Base-by-base conservation (phyloP, 768 basidiomycete genomes). In the Coprinopsis marcescibilis region DNA sequence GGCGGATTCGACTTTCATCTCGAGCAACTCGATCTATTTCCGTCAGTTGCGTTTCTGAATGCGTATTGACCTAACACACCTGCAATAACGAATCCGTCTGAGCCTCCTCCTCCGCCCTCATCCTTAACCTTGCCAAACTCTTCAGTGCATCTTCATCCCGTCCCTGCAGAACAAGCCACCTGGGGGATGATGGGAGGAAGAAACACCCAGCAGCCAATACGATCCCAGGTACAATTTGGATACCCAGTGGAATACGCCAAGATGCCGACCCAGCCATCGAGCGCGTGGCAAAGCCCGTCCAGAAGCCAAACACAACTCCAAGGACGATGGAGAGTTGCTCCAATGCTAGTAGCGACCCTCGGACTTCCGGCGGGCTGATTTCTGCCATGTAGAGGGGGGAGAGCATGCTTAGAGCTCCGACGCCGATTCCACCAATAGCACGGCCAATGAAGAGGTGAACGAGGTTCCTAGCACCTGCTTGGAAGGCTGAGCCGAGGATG, bases 341-440 rank as follows among this genome's bases (percentile, higher is more conserved):
- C 2, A 91, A 68, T 1, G 86, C 81, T 64, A 89, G 72, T 15
- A 91, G 72, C 0, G 87, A 86, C 8, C 88, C 88, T 13, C 89
- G 75, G 0, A 84, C 71, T 61, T 89, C 86, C 0, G 88, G 87
- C 8, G 87, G 77, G 51, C 83, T 83, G 43, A 91, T 91, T 64
- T 91, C 88, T 1, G 87, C 80, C 73, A 89, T 88, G 62, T 89
- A 90, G 19, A 89, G 66, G 0, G 86, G 85, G 0, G 80, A 79
- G n/a, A 89, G 68, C 78, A 84, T 88, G 57, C 87, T 82, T 39
- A 85, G 59, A 4, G 81, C 80, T 11, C 89, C 89, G n/a, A 91
- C 84, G 3, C 88, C 88, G 17, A 90, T 52, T 12, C 89, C 89
- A 8, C 87, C 89, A 2, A 90, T 65, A 0, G 82, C 81, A 30